A percentile compares a stretch with the other conserved stretches of the same genome.
Conservation (phyloP, 192 early-diverging fungal genomes). For the Mortierella hygrophila region DNA sequence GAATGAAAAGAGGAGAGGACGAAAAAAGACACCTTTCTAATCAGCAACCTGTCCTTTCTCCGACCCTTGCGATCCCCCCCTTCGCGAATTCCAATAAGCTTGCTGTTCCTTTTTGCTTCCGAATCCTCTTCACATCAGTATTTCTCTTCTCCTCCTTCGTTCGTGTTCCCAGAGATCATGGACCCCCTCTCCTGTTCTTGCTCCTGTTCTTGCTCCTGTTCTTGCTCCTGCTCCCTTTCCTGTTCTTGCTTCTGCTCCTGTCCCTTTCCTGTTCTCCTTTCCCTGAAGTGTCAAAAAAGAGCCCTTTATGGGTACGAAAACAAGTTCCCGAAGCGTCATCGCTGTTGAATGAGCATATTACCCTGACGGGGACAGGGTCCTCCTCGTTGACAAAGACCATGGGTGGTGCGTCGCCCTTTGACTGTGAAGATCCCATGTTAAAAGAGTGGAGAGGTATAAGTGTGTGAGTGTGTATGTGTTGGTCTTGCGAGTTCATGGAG, state of each 20-base stretch:
- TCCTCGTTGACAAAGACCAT: constrained; percentile 58
- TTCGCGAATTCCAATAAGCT: too few relatives aligned
- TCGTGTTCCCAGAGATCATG: neutral
- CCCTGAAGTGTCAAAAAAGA: too few relatives aligned
- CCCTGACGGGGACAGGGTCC: constrained; percentile 49
- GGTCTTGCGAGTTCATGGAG: neutral
- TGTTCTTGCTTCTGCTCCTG: neutral
- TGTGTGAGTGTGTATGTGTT: neutral
- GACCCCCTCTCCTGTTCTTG: neutral
- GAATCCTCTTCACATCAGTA: neutral
- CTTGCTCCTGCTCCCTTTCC: neutral
- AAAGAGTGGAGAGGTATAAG: constrained; percentile 8
- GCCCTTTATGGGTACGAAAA: too few relatives aligned
- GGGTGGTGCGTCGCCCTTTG: constrained; percentile 41
- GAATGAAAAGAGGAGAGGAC: neutral
- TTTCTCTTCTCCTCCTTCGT: neutral
- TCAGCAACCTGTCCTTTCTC: neutral
- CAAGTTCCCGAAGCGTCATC: neutral
- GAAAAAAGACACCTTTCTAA: neutral
- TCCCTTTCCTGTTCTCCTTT: neutral
- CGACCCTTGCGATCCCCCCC: neutral
- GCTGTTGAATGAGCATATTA: constrained; percentile 15
- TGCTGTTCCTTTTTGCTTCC: neutral
- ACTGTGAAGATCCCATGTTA: constrained; percentile 50
- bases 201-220: neutral